Conservation (phyloP, 2,329 filamentous ascomycete genomes). For the Epichloe bromicola region DNA sequence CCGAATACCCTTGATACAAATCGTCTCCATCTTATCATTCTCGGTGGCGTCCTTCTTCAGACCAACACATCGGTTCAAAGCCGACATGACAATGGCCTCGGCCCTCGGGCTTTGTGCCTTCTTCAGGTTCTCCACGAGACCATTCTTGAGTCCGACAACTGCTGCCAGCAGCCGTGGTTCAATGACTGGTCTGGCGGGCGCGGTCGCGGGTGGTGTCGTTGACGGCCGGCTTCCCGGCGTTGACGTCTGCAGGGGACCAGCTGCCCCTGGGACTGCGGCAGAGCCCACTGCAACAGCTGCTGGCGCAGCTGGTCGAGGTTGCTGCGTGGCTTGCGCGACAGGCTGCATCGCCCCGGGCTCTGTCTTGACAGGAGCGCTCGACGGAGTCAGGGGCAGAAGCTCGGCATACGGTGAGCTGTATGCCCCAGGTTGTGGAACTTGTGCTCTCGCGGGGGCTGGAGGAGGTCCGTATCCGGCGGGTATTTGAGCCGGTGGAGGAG, state of each 20-base stretch:
- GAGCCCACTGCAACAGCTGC: constrained; percentile 1
- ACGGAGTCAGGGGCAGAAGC: constrained; percentile 16
- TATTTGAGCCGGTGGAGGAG: constrained; percentile 11
- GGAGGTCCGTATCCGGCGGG: constrained; percentile 21
- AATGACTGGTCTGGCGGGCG: constrained; percentile 24
- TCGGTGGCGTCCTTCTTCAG: constrained; percentile 31
- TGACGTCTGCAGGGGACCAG: constrained; percentile 6
- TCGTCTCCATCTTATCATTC: constrained; percentile 32
- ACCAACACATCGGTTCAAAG: constrained; percentile 37
- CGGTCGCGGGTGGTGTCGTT: constrained; percentile 14
- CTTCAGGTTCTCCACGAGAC: constrained; percentile 32
- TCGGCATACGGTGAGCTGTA: constrained; percentile 25
- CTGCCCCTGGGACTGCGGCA: constrained; percentile 3
- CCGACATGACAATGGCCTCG: constrained; percentile 38
- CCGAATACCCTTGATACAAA: constrained; percentile 30
- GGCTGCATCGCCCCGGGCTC: constrained; percentile 15
- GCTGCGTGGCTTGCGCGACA: constrained; percentile 8
- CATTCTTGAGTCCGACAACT: constrained; percentile 33
- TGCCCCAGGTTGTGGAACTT: constrained; percentile 17
- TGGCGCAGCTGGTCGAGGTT: constrained; percentile 7
- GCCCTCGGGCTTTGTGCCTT: constrained; percentile 28
- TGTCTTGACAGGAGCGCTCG: constrained; percentile 15
- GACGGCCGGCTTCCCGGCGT: constrained; percentile 12
- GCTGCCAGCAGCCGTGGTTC: constrained; percentile 29
- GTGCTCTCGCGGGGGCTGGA: constrained; percentile 22